Evolutionary conservation across 179 eudicot genomes (phyloP), one percentile per base, ranked within the genome.

Genomic region (Patellifolia procumbens): DNA sequence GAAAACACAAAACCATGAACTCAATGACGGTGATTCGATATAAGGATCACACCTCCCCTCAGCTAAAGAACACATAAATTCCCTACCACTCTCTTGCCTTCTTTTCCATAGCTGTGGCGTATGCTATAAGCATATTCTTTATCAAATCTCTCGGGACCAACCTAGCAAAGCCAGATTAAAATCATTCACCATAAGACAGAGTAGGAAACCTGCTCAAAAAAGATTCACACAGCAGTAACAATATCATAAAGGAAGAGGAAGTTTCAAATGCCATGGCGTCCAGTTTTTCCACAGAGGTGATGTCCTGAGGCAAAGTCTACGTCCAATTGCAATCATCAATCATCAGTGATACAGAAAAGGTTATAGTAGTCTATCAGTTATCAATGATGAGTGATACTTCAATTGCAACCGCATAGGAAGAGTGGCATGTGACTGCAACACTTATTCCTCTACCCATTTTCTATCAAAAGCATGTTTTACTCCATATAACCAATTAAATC

Each of bases 71-170:
- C 73, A 65, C 7, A 73, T 26, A 49, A 59, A 79, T 71, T 46
- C 5, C 92, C 86, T 80, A 96, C 99, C 83, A 87, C 84, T 87
- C 99, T 85, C 89, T 88, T 93, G 72, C 99, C 99, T 87, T 96
- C 98, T 88, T 91, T 96, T 78, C 99, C 99, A 81, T 89, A 96
- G 76, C 84, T 91, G 80, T 96, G 99, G 53, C 99, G 92, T 77
- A 96, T 87, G 73, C 91, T 45, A 75, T 96, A 93, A 78, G 99
- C 96, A 80, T 96, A 96, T 79, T 96, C 99, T 83, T 93, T 96
- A 80, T 96, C 97, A 78, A 96, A 96, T 83, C 91, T 93, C 80
- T 88, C 91, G 72, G 81, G 78, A 51, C 97, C 98, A 85, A 92
- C 89, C 97, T 91, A 81, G 26, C 76, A 82, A 6, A 77, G 26